phyloP scores from a whole-genome alignment of 441 rosid genomes.

The Gossypium aridum region DNA sequence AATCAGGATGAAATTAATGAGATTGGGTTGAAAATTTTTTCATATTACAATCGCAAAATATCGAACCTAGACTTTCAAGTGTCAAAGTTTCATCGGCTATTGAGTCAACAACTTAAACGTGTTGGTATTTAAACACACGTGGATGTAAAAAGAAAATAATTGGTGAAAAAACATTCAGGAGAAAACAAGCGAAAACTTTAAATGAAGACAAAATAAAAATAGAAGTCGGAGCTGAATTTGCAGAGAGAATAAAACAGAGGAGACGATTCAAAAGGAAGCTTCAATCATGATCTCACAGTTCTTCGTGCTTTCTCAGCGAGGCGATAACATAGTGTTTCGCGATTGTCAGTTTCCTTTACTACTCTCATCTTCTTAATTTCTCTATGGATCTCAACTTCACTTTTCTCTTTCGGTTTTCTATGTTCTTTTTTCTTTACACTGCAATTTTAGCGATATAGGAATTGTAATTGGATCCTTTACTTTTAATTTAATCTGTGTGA shows the following conservation, averaged over 20 bases:
- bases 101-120: no score
- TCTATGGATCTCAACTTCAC: slow-evolving; percentile 10
- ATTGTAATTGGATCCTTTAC: neutral
- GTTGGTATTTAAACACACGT: no score
- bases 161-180: no score
- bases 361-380: neutral
- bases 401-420: neutral
- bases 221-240: neutral
- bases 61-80: no score
- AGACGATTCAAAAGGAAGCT: slow-evolving; percentile 5
- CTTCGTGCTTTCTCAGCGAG: slow-evolving; percentile 72
- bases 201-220: neutral
- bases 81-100: no score
- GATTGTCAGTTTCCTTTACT: slow-evolving; percentile 40
- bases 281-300: slow-evolving; percentile 64
- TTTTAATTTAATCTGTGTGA: neutral
- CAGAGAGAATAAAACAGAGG: slow-evolving; percentile 4
- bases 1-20: no score
- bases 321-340: slow-evolving; percentile 78
- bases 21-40: no score
- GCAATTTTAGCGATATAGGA: neutral
- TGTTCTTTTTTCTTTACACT: neutral
- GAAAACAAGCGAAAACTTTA: no score
- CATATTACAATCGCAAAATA: no score
- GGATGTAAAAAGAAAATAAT: no score